phyloP scores from a whole-genome alignment of 352 stramenopile genomes.

The Phytophthora aleatoria region DNA sequence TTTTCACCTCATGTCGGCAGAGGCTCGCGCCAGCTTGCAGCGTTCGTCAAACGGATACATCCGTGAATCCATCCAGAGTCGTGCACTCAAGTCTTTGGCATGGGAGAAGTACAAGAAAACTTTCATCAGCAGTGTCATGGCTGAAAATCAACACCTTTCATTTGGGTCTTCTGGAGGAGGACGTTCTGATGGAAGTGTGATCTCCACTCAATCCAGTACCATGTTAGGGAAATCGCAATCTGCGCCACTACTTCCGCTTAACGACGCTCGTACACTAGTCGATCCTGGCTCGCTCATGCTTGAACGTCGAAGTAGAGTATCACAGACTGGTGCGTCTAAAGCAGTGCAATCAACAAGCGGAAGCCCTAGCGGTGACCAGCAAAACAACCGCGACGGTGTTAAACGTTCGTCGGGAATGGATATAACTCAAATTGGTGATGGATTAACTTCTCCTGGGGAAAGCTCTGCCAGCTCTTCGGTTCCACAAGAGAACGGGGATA shows the following conservation, averaged over 20 bases:
- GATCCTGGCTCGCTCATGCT: constrained; percentile 45
- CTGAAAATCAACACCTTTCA: constrained; percentile 22
- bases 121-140: constrained; percentile 56
- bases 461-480: constrained; percentile 10
- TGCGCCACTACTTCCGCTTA: constrained; percentile 31
- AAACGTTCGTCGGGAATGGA: neutral
- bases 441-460: neutral
- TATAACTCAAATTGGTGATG: constrained; percentile 1
- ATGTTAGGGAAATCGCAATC: constrained; percentile 39
- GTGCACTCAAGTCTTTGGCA: constrained; percentile 73
- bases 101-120: constrained; percentile 81
- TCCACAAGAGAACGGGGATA: constrained; percentile 9
- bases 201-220: constrained; percentile 2
- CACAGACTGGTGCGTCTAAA: constrained; percentile 1
- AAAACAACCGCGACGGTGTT: neutral
- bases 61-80: constrained; percentile 69
- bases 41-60: constrained; percentile 60
- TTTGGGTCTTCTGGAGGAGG: constrained; percentile 10
- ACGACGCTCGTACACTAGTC: constrained; percentile 35
- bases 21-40: constrained; percentile 72
- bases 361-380: constrained; percentile 1
- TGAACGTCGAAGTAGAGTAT: constrained; percentile 24
- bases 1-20: constrained; percentile 79
- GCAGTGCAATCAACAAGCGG: neutral
- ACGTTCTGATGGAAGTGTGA: neutral